Conservation (phyloP, 495 filamentous ascomycete genomes). For the Cercophora scortea region DNA sequence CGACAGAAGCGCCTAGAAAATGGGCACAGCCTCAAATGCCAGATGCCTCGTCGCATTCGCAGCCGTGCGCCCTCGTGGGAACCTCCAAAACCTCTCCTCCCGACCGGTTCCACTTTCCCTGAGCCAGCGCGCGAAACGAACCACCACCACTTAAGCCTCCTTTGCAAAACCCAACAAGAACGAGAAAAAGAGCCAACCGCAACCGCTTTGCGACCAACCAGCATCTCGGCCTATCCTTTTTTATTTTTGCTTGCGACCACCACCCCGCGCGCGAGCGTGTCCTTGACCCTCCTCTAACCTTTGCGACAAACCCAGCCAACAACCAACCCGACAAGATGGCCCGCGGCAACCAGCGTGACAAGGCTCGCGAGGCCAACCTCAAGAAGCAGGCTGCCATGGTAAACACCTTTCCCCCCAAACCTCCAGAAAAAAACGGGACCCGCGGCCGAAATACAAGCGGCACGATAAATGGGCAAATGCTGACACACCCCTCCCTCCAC, state of each 20-base stretch:
- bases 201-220: too few species aligned
- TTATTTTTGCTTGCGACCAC: background rate
- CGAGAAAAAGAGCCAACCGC: too few species aligned
- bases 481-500: background rate
- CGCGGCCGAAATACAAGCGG: background rate
- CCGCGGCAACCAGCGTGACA: slow-evolving; percentile 89
- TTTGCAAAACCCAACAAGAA: too few species aligned
- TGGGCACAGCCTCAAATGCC: background rate
- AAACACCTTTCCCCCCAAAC: slow-evolving; percentile 10
- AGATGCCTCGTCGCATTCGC: background rate
- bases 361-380: slow-evolving; percentile 72
- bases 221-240: background rate
- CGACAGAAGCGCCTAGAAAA: background rate
- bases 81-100: background rate
- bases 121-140: too few species aligned
- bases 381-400: slow-evolving; percentile 55
- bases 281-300: background rate
- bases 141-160: too few species aligned
- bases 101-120: too few species aligned
- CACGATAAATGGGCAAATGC: background rate
- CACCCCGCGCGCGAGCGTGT: background rate
- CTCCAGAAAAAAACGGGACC: too few species aligned
- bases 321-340: slow-evolving; percentile 52
- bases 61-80: background rate
- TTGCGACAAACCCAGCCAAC: too few species aligned